Evolutionary conservation across 768 basidiomycete species (phyloP), one percentile per base, ranked within the genome.

Genomic region (Boletus rex-veris): DNA sequence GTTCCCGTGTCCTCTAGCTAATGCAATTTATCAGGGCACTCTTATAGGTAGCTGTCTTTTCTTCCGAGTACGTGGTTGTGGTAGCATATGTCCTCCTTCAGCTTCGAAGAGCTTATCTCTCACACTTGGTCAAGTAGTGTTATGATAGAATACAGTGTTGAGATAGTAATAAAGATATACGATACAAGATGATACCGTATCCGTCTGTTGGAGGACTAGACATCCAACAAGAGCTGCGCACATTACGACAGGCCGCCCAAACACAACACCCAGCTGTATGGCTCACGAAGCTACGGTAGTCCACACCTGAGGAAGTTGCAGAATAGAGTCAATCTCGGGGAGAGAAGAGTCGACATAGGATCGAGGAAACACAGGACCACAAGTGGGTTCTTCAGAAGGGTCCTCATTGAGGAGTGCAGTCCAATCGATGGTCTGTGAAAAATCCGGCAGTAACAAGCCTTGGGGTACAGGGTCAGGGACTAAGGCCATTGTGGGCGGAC

Each of bases 361-460:
- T 21, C 21, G 21, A 35, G 36, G 40, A 9, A 41, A 44, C 10
- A 38, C 21, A 7, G 35, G 16, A 24, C 51, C 9, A 10, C 16
- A 35, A 5, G 18, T 19, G 5, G 48, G 14, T 24, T 7, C 24
- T 26, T 28, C 35, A 10, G 4, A 46, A 5, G 37, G 26, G 19
- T 42, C 24, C 24, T 26, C 36, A 6, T 50, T 38, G 36, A 63
- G 39, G 4, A 62, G 54, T 26, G 24, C 15, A 4, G 48, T 57
- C 62, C 55, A 63, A 18, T 60, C 55, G 11, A 63, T 50, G 41
- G 47, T 1, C 43, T 47, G 36, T 16, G 56, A 58, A 15, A 35
- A 3, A 33, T 43, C 26, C 1, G 33, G 14, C 3, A 45, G 19
- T 38, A 15, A 5, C 11, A 48, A 16, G 14, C 4, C 40, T 19